Evolutionary conservation across 768 basidiomycete genomes (phyloP).

Genomic region (Suillus occidentalis): DNA sequence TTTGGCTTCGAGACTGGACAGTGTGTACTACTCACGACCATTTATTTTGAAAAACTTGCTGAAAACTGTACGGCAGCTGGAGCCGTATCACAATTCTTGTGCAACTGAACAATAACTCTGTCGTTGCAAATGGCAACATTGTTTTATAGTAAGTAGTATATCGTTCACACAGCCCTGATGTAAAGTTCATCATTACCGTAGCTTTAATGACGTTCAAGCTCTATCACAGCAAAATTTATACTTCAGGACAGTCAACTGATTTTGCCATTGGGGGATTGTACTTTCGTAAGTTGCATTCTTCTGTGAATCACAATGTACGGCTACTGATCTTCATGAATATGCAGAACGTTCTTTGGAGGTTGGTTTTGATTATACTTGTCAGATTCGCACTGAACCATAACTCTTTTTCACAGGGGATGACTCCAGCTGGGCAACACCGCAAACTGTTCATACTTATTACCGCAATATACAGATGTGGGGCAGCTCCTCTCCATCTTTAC

Average conservation of each 20-base stretch:
- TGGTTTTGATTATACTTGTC: constrained; percentile 8
- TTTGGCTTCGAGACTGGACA: constrained; percentile 62
- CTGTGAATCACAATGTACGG: constrained; percentile 1
- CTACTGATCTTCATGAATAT: constrained; percentile 4
- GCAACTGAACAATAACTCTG: constrained; percentile 69
- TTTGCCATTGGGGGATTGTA: constrained; percentile 68
- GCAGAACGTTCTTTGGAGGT: constrained; percentile 84
- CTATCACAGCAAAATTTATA: constrained; percentile 61
- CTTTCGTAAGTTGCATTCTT: constrained; percentile 59
- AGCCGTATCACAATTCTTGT: constrained; percentile 71
- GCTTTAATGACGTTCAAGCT: constrained; percentile 69
- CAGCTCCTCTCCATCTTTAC: constrained; percentile 47
- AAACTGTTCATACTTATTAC: constrained; percentile 70
- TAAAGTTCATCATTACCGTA: constrained; percentile 21
- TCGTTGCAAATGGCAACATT: constrained; percentile 73
- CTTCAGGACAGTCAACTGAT: constrained; percentile 52
- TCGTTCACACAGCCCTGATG: neutral
- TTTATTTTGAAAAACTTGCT: constrained; percentile 1
- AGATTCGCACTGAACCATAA: constrained; percentile 15
- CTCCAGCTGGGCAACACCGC: constrained; percentile 67
- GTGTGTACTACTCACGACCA: constrained; percentile 42
- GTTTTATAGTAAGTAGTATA: constrained; percentile 56
- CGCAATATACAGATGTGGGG: constrained; percentile 72
- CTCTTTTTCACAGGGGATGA: constrained; percentile 51
- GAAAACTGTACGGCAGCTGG: constrained; percentile 47